Conservation (phyloP, 345 rosid species). For the Passiflora organensis region DNA sequence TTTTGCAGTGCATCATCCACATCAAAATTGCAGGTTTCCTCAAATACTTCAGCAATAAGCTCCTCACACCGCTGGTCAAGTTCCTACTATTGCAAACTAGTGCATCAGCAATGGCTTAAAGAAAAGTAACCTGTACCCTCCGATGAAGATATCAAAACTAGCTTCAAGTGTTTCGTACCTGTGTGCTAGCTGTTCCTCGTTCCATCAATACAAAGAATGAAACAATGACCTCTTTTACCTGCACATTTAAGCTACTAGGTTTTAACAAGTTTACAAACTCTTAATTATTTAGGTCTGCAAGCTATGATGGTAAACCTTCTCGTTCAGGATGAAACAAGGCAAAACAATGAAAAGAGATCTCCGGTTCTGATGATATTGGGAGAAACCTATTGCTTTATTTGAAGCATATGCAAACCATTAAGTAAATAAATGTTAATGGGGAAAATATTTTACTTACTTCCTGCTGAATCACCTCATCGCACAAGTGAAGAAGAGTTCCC, state of each 20-base stretch:
- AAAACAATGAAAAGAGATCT: too few species aligned
- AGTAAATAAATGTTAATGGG: too few species aligned
- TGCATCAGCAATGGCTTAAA: slow-evolving; percentile 2
- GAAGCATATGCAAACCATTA: too few species aligned
- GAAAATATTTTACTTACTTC: slow-evolving; percentile 3
- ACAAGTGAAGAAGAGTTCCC: slow-evolving; percentile 79
- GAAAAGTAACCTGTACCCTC: not conserved
- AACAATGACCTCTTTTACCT: slow-evolving; percentile 17
- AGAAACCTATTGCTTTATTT: too few species aligned
- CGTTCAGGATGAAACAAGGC: too few species aligned
- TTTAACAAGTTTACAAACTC: too few species aligned
- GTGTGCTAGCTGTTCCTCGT: slow-evolving; percentile 15
- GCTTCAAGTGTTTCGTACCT: not conserved
- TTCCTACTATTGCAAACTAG: slow-evolving; percentile 31
- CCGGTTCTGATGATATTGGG: too few species aligned
- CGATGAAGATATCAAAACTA: not conserved
- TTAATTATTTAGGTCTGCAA: too few species aligned
- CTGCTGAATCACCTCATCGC: slow-evolving; percentile 47
- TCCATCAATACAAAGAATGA: slow-evolving; percentile 15
- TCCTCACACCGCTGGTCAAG: slow-evolving; percentile 56
- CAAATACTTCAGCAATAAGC: slow-evolving; percentile 48
- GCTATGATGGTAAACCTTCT: too few species aligned
- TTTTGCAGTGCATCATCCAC: slow-evolving; percentile 70
- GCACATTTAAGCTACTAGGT: slow-evolving; percentile 2
- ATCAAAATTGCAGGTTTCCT: slow-evolving; percentile 61